Evolutionary conservation across 345 rosid species (phyloP).

Genomic region (Aethionema arabicum): DNA sequence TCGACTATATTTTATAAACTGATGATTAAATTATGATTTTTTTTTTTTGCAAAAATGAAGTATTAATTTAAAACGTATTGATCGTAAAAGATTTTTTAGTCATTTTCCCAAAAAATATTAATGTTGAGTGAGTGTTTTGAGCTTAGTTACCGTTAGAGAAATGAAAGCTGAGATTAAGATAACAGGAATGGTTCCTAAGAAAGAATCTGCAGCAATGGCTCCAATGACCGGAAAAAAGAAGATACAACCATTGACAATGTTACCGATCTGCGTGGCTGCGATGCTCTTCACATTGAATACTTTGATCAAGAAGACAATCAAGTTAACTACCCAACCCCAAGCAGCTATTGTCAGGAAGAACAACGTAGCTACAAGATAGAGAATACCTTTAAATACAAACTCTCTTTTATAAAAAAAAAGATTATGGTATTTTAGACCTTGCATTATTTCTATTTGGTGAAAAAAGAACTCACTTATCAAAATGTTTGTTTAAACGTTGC

Average conservation of each 20-base stretch:
- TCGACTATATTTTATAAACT: no score
- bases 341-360: conserved; percentile 35
- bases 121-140: not conserved
- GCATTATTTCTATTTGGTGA: no score
- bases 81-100: no score
- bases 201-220: conserved; percentile 43
- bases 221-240: conserved; percentile 35
- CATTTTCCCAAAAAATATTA: not conserved
- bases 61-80: no score
- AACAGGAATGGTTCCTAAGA: conserved; percentile 32
- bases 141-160: conserved; percentile 35
- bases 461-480: no score
- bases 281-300: conserved; percentile 38
- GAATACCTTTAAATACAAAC: not conserved
- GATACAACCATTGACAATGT: conserved; percentile 26
- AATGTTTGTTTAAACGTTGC: no score
- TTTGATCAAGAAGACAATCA: conserved; percentile 30
- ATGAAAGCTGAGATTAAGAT: conserved; percentile 33
- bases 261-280: conserved; percentile 38
- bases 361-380: conserved; percentile 30
- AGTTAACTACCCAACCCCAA: conserved; percentile 40
- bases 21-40: no score
- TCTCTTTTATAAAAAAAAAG: no score
- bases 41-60: not conserved
- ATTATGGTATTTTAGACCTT: no score